Base-by-base conservation (phyloP, 2,329 filamentous ascomycete species). In the Talaromyces atroroseus region DNA sequence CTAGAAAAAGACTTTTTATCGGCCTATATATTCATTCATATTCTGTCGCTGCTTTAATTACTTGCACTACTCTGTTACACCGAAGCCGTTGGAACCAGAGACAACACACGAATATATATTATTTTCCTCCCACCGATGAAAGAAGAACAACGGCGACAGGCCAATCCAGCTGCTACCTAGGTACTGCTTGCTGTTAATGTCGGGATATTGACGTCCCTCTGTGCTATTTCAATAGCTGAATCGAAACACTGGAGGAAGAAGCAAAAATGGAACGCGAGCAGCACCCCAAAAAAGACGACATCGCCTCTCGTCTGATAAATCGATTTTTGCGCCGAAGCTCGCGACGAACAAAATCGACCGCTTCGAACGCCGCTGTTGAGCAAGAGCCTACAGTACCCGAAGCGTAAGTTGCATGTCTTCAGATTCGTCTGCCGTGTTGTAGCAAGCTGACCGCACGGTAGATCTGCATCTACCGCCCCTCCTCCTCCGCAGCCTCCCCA, bases 301-400 rank as follows among this genome's bases (percentile, higher is more conserved):
- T 52, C 21, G 45, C 29, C 5, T 55, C 57, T 11, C 57, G 57
- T 18, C 21, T 58, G 16, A 48, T 58, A 20, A 52, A 26, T 49
- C 57, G 57, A 5, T 24, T 58, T 21, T 56, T 58, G 7, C 57
- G 57, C 26, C 57, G 57, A 36, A 23, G 40, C 11, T 49, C 56
- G n/a, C 51, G 56, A 23, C 45, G 56, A 21, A 58, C 56, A 11
- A 44, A 50, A 38, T 58, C 56, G 10, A 49, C 50, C 11, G 56
- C 38, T 11, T 58, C 56, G 14, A 32, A 29, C 16, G 26, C 29
- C 2, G 32, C 26, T 29, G 24, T 47, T 11, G 56, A 54, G 20
- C 26, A 32, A 34, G 18, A 49, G 20, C 23, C 38, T 40, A 45
- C 50, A 23, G 20, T n/a, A 23, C 36, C 38, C n/a, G 49, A 42